Base-by-base conservation (phyloP, 192 early-diverging fungal genomes). In the Entomortierella chlamydospora region DNA sequence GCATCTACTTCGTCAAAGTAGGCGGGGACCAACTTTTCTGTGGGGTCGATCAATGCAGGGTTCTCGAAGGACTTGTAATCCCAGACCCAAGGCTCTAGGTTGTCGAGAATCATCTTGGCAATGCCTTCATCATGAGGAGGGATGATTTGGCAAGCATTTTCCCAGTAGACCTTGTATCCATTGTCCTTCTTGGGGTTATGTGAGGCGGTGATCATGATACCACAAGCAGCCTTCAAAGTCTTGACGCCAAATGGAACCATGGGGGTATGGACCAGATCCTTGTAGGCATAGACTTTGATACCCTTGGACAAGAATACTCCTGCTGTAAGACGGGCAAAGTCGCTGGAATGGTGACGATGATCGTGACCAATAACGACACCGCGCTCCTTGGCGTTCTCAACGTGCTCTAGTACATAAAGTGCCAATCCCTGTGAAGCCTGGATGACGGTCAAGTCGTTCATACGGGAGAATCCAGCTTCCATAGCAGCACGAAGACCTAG, bases 131-230 rank as follows among this genome's bases (percentile, higher is more conserved):
- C 97, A 22, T 91, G 83, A 12, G 97, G 97, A 23, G 95, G 89
- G 64, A 96, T 94, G 66, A 98, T 98, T 84, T 98, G 95, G 52
- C 93, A 92, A 0, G 92, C 93, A 68, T 97, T 96, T 57, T 90
- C 90, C 93, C 92, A 95, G 72, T 98, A 92, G 61, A 94, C 91
- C 81, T 94, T 93, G 82, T 93, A 94, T 25, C 96, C 96, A 84
- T 97, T 97, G 82, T 97, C 95, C 74, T 93, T 85, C 82, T 96
- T 97, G 23, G 96, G 96, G 67, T 97, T 97, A 55, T 95, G 94
- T 65, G 95, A 96, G 52, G 97, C 97, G 9, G 97, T 98, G 61
- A 98, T 92, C 97, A 98, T 98, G 73, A 98, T 92, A 57, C 97
- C 97, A 57, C 90, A 91, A 20, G 91, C 87, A 1, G 93, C 92